Base-by-base conservation (phyloP, 495 filamentous ascomycete species). In the Talaromyces borbonicus region DNA sequence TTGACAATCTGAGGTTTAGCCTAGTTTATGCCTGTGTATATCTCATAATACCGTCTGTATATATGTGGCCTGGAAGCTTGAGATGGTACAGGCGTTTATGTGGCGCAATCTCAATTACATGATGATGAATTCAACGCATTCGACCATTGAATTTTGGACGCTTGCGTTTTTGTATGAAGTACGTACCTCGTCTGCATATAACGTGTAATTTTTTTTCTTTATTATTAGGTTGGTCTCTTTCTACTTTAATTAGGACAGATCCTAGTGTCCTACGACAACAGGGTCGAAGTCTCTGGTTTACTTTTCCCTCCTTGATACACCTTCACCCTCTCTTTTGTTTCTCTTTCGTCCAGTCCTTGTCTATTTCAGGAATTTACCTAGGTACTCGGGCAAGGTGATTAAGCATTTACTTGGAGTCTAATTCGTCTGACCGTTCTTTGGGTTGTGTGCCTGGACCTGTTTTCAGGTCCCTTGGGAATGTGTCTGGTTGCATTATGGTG, bases 11-110 rank as follows among this genome's bases (percentile, higher is more conserved):
- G n/a, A n/a, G n/a, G n/a, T n/a, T n/a, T n/a, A n/a, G n/a, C n/a
- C n/a, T n/a, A n/a, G n/a, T 43, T 27, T 9, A 12, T 30, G 25
- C 23, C 19, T 41, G 38, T n/a, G n/a, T 23, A 41, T 16, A 41
- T 41, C 38, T 41, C 38, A 38, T 38, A 41, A 41, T 14, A 41
- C 20, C 38, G 38, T 41, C 26, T 41, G 38, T 41, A 41, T 41
- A 41, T 40, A 40, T 41, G 26, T 41, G 16, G 18, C 26, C 23
- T 23, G 22, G 38, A 20, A 23, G 38, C 26, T 41, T 41, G 38
- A 41, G 38, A 41, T 41, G 35, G 11, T 41, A 26, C 38, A 26
- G 38, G 38, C 38, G 14, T 22, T 40, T 23, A 41, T 25, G 15
- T 22, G 38, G 38, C 38, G 38, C 35, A 38, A 20, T 41, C 38